Evolutionary conservation across 2,329 filamentous ascomycete genomes (phyloP).

Genomic region (Exophiala bonariae): DNA sequence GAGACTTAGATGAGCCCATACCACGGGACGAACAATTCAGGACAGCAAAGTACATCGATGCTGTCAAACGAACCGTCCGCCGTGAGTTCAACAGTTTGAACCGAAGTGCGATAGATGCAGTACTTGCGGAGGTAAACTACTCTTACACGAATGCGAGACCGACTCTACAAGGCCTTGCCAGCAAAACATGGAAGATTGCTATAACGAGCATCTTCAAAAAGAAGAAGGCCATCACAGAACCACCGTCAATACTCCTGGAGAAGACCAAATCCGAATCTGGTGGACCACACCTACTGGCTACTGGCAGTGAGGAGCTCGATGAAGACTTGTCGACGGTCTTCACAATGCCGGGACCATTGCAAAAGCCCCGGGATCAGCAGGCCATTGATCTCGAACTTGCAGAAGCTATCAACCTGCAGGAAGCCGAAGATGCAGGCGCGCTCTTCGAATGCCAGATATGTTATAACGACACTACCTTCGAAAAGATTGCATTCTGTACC

Average conservation of each 20-base stretch:
- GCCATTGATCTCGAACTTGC: constrained; percentile 39
- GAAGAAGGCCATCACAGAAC: constrained; percentile 40
- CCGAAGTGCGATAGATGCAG: constrained; percentile 46
- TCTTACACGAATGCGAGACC: constrained; percentile 46
- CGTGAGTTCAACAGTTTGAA: constrained; percentile 46
- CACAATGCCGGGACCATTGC: constrained; percentile 38
- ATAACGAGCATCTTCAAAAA: constrained; percentile 44
- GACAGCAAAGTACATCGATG: constrained; percentile 42
- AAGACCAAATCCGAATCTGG: constrained; percentile 29
- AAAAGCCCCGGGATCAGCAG: constrained; percentile 38
- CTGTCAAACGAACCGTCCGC: constrained; percentile 38
- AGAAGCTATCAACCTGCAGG: constrained; percentile 40
- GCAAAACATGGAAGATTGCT: constrained; percentile 44
- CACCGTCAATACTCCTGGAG: constrained; percentile 42
- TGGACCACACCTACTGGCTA: constrained; percentile 39
- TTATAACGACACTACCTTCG: constrained; percentile 47
- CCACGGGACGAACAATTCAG: constrained; percentile 45
- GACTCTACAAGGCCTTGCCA: constrained; percentile 42
- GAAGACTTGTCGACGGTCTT: constrained; percentile 40
- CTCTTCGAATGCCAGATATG: constrained; percentile 52
- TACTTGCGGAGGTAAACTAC: constrained; percentile 49
- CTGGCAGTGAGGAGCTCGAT: constrained; percentile 45
- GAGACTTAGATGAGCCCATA: constrained; percentile 30
- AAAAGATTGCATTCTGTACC: constrained; percentile 48
- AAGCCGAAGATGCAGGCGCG: constrained; percentile 42